Percentiles rank a stretch among this genome's conserved stretches.
Conservation (phyloP, 2,329 filamentous ascomycete genomes). For the Trichophyton equinum region DNA sequence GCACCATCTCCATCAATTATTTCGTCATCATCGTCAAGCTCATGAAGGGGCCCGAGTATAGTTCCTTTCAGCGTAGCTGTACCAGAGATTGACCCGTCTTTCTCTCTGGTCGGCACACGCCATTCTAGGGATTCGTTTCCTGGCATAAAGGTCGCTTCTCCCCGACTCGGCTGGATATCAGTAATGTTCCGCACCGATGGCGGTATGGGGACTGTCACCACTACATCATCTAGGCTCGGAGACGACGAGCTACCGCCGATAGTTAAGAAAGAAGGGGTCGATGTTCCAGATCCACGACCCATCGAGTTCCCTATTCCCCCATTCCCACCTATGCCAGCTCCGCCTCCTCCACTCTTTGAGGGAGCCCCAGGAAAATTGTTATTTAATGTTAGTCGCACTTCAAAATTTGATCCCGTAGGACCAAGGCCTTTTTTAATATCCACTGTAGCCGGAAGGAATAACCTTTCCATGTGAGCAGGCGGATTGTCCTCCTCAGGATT, state of each 20-base stretch:
- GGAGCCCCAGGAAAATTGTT: slow-evolving; percentile 47
- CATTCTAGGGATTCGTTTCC: slow-evolving; percentile 65
- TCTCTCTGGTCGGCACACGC: slow-evolving; percentile 65
- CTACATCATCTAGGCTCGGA: slow-evolving; percentile 61
- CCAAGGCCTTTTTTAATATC: slow-evolving; percentile 76
- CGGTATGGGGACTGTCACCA: slow-evolving; percentile 67
- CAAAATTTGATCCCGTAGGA: slow-evolving; percentile 65
- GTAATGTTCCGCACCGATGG: slow-evolving; percentile 66
- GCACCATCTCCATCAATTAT: slow-evolving; percentile 21
- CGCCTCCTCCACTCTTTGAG: slow-evolving; percentile 24
- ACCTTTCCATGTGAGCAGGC: slow-evolving; percentile 43
- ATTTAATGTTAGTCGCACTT: slow-evolving; percentile 64
- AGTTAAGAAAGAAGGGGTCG: slow-evolving; percentile 38
- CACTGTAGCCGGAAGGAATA: slow-evolving; percentile 70
- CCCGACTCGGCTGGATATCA: slow-evolving; percentile 67
- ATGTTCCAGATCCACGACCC: slow-evolving; percentile 35
- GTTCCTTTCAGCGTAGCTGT: slow-evolving; percentile 68
- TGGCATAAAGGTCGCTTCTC: slow-evolving; percentile 70
- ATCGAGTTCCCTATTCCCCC: slow-evolving; percentile 13
- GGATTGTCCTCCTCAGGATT: slow-evolving; percentile 45
- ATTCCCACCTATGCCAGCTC: slow-evolving; percentile 12
- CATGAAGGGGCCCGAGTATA: slow-evolving; percentile 51
- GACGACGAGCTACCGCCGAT: slow-evolving; percentile 45
- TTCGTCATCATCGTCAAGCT: slow-evolving; percentile 30
- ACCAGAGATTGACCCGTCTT: slow-evolving; percentile 49